Percentiles rank a stretch among this genome's conserved stretches.
phyloP scores from a whole-genome alignment of 2,329 filamentous ascomycete genomes.

The Teratosphaeria pseudoeucalypti region DNA sequence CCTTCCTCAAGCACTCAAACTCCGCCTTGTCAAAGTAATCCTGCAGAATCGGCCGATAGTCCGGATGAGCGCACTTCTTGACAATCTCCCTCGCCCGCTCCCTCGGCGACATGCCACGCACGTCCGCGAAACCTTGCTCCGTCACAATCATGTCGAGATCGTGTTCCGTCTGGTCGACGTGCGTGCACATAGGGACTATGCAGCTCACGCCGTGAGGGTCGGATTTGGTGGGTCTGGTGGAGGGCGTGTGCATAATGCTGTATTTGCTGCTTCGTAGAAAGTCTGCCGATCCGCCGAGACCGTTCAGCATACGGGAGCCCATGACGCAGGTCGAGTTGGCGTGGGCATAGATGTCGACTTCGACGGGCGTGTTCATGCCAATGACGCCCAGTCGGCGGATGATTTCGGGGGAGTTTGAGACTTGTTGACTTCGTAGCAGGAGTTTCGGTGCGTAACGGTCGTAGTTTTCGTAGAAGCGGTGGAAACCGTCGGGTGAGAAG shows the following conservation, averaged over 20 bases:
- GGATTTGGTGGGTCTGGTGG: constrained; percentile 66
- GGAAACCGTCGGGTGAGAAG: constrained; percentile 83
- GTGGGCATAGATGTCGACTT: constrained; percentile 90
- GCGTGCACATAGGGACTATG: constrained; percentile 90
- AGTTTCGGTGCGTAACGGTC: constrained; percentile 70
- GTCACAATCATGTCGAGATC: constrained; percentile 84
- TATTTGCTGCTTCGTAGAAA: constrained; percentile 73
- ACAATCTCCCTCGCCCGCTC: constrained; percentile 80
- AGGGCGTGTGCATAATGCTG: constrained; percentile 88
- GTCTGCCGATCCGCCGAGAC: constrained; percentile 70
- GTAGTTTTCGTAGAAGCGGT: constrained; percentile 82
- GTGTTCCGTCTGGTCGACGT: constrained; percentile 87
- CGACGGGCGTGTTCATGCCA: constrained; percentile 90
- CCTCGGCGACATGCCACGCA: constrained; percentile 66
- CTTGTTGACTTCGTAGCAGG: constrained; percentile 75
- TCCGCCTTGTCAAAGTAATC: constrained; percentile 82
- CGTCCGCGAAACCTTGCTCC: constrained; percentile 69
- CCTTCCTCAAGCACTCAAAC: constrained; percentile 74
- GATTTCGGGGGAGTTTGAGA: constrained; percentile 84
- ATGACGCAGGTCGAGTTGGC: constrained; percentile 86
- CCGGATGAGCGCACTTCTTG: constrained; percentile 73
- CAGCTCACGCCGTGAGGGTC: constrained; percentile 74
- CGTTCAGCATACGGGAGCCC: constrained; percentile 80
- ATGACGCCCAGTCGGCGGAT: constrained; percentile 80
- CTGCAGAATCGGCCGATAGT: constrained; percentile 70